Evolutionary conservation across 345 rosid species (phyloP).

Genomic region (Rubroshorea leprosula): DNA sequence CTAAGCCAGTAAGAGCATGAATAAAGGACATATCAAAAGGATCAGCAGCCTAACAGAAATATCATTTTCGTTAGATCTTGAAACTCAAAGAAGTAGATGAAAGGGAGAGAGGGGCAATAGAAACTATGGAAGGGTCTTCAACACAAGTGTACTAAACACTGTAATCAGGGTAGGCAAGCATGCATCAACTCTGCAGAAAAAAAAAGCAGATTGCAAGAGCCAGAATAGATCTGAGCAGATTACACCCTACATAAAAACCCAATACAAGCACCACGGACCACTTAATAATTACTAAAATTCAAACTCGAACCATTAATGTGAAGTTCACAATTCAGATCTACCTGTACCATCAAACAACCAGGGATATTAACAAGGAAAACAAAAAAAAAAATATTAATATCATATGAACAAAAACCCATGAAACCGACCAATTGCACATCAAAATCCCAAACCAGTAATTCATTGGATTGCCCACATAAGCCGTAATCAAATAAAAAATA

Average conservation of each 20-base stretch:
- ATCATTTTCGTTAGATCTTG: neutral
- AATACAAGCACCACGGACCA: neutral
- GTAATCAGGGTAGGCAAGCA: too few species aligned
- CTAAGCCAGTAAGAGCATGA: too few species aligned
- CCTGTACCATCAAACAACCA: neutral
- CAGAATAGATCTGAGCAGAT: neutral
- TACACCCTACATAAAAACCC: neutral
- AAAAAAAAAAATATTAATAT: too few species aligned
- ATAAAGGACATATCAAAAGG: neutral
- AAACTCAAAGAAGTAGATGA: neutral
- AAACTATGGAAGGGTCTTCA: too few species aligned
- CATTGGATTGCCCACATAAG: neutral
- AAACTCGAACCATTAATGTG: neutral
- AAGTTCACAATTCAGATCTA: neutral
- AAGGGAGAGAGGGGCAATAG: too few species aligned
- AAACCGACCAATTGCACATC: neutral
- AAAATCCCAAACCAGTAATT: neutral
- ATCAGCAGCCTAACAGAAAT: neutral
- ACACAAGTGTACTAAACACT: too few species aligned
- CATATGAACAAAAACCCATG: neutral
- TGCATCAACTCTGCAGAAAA: too few species aligned
- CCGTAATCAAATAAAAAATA: neutral
- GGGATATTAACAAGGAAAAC: too few species aligned
- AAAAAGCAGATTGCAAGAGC: too few species aligned
- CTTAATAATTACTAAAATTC: neutral